A percentile compares a stretch with the other conserved stretches of the same genome.
These are phyloP conservation scores for Saccharomyces hybrid DNA, from an alignment of 1,139 yeast species.

Conservation along the genomic window DNA sequence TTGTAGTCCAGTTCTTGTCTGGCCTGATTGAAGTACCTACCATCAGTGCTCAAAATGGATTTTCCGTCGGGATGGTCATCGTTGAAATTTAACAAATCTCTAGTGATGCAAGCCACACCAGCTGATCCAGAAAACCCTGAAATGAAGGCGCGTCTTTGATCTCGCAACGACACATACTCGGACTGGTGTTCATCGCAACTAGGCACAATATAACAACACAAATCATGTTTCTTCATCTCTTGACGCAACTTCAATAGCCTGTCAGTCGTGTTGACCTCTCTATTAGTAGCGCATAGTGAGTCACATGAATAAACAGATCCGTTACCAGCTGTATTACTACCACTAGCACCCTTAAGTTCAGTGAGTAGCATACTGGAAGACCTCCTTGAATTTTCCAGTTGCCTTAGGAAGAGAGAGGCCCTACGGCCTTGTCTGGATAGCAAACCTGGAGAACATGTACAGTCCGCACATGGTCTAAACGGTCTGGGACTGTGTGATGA, in stretches of 20 bases:
- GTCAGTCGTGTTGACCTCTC: constrained; percentile 46
- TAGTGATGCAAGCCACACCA: constrained; percentile 81
- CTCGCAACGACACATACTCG: constrained; percentile 75
- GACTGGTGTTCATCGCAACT: constrained; percentile 93
- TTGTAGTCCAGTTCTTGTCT: constrained; percentile 76
- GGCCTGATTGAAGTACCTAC: constrained; percentile 90
- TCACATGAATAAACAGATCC: constrained; percentile 36
- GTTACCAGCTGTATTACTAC: constrained; percentile 18
- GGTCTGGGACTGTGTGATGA: neutral
- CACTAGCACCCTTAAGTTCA: constrained; percentile 10
- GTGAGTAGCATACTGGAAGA: constrained; percentile 6
- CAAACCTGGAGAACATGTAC: constrained; percentile 78
- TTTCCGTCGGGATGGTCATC: constrained; percentile 37
- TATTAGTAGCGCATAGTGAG: constrained; percentile 32
- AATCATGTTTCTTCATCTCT: constrained; percentile 53
- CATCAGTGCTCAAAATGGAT: constrained; percentile 87
- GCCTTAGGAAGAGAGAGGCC: constrained; percentile 38
- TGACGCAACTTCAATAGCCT: constrained; percentile 58
- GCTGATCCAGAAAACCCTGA: constrained; percentile 94
- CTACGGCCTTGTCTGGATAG: constrained; percentile 57
- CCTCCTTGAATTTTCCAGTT: constrained; percentile 22
- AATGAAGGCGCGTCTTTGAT: constrained; percentile 78
- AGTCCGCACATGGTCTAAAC: constrained; percentile 52
- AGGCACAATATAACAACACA: constrained; percentile 79
- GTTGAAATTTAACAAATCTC: constrained; percentile 46